Evolutionary conservation across 2,329 filamentous ascomycete genomes (phyloP).

Genomic region (Monilinia vaccinii-corymbosi): DNA sequence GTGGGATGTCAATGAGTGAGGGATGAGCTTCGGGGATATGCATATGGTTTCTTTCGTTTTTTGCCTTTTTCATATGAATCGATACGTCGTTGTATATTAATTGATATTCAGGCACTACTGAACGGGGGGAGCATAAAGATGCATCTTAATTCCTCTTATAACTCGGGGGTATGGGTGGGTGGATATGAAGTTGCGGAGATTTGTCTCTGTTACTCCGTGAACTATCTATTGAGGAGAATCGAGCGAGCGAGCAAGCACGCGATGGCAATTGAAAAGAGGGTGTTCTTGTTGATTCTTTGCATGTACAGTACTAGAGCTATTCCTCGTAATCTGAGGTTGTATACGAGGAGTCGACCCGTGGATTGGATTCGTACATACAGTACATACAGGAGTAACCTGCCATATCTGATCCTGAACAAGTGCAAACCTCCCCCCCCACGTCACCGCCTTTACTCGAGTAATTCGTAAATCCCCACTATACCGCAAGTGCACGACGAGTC

Average conservation of each 20-base stretch:
- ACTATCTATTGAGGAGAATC: not conserved
- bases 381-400: no score
- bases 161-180: not conserved
- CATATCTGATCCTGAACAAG: no score
- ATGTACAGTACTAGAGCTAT: no score
- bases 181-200: not conserved
- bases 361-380: no score
- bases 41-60: not conserved
- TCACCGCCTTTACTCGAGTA: not conserved
- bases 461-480: not conserved
- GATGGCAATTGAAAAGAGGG: not conserved
- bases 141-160: not conserved
- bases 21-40: not conserved
- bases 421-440: no score
- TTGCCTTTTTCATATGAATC: not conserved
- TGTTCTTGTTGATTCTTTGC: no score
- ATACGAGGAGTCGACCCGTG: no score
- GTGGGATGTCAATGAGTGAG: not conserved
- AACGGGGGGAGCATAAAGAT: not conserved
- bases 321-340: no score
- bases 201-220: not conserved
- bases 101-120: not conserved
- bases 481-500: not conserved
- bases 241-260: not conserved
- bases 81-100: not conserved